Evolutionary conservation across 345 rosid genomes (phyloP), one percentile per base, ranked within the genome.

Genomic region (Populus davidiana): DNA sequence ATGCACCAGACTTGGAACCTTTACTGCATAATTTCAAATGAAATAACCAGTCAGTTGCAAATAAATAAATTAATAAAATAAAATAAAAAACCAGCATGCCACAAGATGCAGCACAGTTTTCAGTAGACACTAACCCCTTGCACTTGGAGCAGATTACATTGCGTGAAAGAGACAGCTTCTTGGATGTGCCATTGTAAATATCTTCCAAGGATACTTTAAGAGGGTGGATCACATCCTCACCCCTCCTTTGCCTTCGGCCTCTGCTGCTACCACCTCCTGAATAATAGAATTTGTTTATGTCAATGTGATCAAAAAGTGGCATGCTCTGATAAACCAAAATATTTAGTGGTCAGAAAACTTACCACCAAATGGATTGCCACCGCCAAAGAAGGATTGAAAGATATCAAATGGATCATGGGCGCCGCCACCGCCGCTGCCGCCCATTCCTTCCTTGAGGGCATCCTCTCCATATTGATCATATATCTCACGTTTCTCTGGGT

Each of bases 371-470:
- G 96, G 92, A 61, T 68, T 90, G 76, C 92, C 96, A 44, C 96
- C 96, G 67, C 96, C 96, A 73, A 91, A 91, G 87, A 91, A 91
- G 20, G 96, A 89, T 27, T 83, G 86, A 87, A 91, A 91, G 65
- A 91, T 91, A 82, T 91, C 96, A 65, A 91, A 89, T 10, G 94
- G 96, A 49, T 91, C 91, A 35, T 91, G 96, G 6, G 13, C 62
- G 44, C 44, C 44, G 47, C 85, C 93, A 1, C 92, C 86, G 0
- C 88, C 92, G 1, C 94, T 90, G 4, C 91, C 91, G n/a, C 91
- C 94, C 94, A 91, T 91, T 83, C 96, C 96, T 84, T 91, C 96
- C 85, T 90, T 91, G 59, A 91, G 94, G 11, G 94, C 96, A 75
- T 90, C 96, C 89, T 91, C 94, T 2, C 96, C 96, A 73, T 91